A percentile compares a stretch with the other conserved stretches of the same genome.
Evolutionary conservation across 805 yeast genomes (phyloP).

Genomic region (Monosporozyma aquatica): DNA sequence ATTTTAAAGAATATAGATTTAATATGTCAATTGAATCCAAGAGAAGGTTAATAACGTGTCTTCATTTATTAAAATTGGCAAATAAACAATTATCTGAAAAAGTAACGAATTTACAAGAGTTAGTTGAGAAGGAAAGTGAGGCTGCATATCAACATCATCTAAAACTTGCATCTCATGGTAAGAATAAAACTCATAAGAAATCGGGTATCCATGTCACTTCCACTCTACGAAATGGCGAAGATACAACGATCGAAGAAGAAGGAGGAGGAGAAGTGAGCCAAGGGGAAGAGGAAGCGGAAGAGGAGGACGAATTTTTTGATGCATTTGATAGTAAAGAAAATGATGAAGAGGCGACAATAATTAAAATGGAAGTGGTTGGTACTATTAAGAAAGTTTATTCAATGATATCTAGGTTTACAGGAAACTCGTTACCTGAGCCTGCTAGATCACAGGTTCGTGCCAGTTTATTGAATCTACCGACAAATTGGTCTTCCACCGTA

Average conservation of each 20-base stretch:
- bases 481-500: conserved; percentile 50
- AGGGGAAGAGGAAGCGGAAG: conserved; percentile 14
- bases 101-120: conserved; percentile 52
- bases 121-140: conserved; percentile 40
- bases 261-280: conserved; percentile 3
- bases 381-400: conserved; percentile 85
- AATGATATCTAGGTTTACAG: conserved; percentile 77
- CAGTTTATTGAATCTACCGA: conserved; percentile 65
- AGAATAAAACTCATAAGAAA: not conserved
- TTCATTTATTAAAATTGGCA: conserved; percentile 73
- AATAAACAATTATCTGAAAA: conserved; percentile 65
- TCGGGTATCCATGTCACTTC: too few relatives aligned
- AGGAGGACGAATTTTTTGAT: conserved; percentile 29
- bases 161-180: not conserved
- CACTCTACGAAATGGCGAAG: too few relatives aligned
- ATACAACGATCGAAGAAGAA: not conserved
- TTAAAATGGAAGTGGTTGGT: conserved; percentile 74
- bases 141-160: conserved; percentile 11
- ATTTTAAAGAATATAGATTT: conserved; percentile 29
- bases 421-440: conserved; percentile 64
- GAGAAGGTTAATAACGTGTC: conserved; percentile 64
- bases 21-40: conserved; percentile 60
- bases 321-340: conserved; percentile 24
- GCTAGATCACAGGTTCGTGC: conserved; percentile 75
- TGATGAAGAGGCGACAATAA: conserved; percentile 31